A percentile compares a stretch with the other conserved stretches of the same genome.
phyloP scores from a whole-genome alignment of 495 filamentous ascomycete species.

The Aspergillus saccharolyticus region DNA sequence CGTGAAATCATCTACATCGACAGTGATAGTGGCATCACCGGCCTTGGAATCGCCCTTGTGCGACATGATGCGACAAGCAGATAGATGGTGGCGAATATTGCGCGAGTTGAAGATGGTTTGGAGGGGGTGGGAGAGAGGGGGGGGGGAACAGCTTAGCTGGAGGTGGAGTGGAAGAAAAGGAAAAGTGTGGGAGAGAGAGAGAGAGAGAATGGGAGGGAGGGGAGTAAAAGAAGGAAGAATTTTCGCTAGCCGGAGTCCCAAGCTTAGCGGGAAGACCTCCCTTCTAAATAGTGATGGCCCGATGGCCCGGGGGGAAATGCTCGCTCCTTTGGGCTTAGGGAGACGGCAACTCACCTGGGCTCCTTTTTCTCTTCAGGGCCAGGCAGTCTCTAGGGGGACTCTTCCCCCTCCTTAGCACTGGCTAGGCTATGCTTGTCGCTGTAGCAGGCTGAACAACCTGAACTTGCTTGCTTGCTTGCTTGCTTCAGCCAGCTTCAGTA shows the following conservation, averaged over 20 bases:
- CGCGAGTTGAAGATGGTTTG: constrained; percentile 1
- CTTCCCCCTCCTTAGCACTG: too few relatives aligned
- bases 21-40: constrained; percentile 32
- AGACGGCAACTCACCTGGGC: background rate
- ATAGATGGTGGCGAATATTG: constrained; percentile 15
- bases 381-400: too few relatives aligned
- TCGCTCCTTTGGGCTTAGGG: constrained; percentile 19
- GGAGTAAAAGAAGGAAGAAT: constrained; percentile 17
- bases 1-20: constrained; percentile 59
- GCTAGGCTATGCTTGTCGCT: too few relatives aligned
- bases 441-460: too few relatives aligned
- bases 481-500: background rate
- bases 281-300: constrained; percentile 18
- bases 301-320: background rate
- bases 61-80: constrained; percentile 24
- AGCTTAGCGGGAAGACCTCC: constrained; percentile 5
- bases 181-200: constrained; percentile 6
- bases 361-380: background rate
- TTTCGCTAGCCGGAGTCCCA: constrained; percentile 21
- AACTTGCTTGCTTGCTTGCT: too few relatives aligned
- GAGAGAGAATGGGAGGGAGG: constrained; percentile 3
- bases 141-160: background rate
- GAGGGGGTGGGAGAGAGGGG: constrained; percentile 1
- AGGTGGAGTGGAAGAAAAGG: background rate
- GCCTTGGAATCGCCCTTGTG: constrained; percentile 28